phyloP scores from a whole-genome alignment of 805 yeast species.

The Scheffersomyces stipitis region DNA sequence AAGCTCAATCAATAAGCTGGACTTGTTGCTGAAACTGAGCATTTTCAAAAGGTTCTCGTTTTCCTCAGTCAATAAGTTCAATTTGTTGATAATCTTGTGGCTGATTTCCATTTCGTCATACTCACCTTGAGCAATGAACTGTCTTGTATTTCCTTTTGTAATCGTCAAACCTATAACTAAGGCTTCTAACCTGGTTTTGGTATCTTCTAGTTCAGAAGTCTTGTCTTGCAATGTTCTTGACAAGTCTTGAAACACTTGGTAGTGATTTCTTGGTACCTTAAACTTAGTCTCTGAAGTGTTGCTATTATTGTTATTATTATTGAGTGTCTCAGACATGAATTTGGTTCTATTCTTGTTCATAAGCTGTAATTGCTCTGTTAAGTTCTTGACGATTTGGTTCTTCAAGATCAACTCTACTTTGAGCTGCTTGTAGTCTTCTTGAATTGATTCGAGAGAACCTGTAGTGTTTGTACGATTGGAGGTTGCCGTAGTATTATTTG shows the following conservation, averaged over 20 bases:
- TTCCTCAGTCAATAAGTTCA: constrained; percentile 62
- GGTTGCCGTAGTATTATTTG: constrained; percentile 1
- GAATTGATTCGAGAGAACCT: constrained; percentile 12
- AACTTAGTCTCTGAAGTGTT: constrained; percentile 11
- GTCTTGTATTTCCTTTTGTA: constrained; percentile 19
- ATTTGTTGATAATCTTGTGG: constrained; percentile 64
- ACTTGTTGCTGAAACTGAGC: constrained; percentile 74
- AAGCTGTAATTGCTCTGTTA: constrained; percentile 32
- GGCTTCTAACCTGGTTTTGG: constrained; percentile 64
- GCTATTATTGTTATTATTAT: background rate
- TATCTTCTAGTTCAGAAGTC: constrained; percentile 52
- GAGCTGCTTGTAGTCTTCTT: constrained; percentile 26
- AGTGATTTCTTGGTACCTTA: constrained; percentile 43
- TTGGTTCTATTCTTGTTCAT: constrained; percentile 11
- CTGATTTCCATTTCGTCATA: constrained; percentile 75
- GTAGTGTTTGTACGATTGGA: constrained; percentile 2
- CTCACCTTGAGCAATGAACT: constrained; percentile 54
- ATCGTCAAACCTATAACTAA: constrained; percentile 36
- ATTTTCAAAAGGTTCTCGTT: constrained; percentile 68
- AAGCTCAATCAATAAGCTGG: constrained; percentile 66
- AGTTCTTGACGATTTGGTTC: constrained; percentile 41
- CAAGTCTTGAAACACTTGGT: constrained; percentile 49
- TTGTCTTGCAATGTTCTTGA: constrained; percentile 47
- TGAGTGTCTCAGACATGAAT: constrained; percentile 1
- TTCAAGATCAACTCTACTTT: constrained; percentile 55